These are phyloP conservation scores for Soucietia sequanensis DNA, from an alignment of 805 yeast species.

Conservation along the genomic window DNA sequence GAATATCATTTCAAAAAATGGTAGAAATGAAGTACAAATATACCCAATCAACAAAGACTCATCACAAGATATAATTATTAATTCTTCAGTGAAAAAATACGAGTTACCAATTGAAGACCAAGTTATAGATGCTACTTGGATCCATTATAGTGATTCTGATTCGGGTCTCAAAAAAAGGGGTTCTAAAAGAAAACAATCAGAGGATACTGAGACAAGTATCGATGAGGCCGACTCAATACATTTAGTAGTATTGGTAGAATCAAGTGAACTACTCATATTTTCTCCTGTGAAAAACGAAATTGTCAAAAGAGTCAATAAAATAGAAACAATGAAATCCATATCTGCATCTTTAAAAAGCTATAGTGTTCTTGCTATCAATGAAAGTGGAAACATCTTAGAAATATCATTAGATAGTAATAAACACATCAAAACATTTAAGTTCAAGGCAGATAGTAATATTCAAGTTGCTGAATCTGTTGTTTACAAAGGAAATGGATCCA, in stretches of 20 bases:
- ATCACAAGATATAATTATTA: conserved; percentile 10
- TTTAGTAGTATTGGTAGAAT: conserved; percentile 30
- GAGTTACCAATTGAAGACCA: conserved; percentile 43
- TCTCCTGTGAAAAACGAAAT: conserved; percentile 43
- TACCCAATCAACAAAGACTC: conserved; percentile 21
- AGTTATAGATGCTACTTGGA: conserved; percentile 39
- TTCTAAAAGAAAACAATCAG: conserved; percentile 19
- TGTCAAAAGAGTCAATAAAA: conserved; percentile 34
- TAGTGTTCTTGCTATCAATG: conserved; percentile 24
- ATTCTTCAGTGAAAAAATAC: conserved; percentile 25
- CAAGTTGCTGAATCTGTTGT: conserved; percentile 17
- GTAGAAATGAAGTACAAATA: conserved; percentile 47
- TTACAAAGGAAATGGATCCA: conserved; percentile 9
- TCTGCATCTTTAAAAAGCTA: conserved; percentile 11
- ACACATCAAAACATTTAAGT: conserved; percentile 14
- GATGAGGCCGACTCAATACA: conserved; percentile 6
- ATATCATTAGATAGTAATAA: conserved; percentile 27
- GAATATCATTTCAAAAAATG: conserved; percentile 40
- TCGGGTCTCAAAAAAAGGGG: conserved; percentile 10
- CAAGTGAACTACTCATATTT: conserved; percentile 41
- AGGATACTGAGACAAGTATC: conserved; percentile 4
- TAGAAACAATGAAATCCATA: conserved; percentile 15
- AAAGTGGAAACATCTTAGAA: conserved; percentile 13
- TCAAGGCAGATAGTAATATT: conserved; percentile 20
- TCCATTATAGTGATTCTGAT: conserved; percentile 9